Evolutionary conservation across 1,284 basidiomycete species (phyloP), one percentile per base, ranked within the genome.

Genomic region (Stygiomarasmius scandens): DNA sequence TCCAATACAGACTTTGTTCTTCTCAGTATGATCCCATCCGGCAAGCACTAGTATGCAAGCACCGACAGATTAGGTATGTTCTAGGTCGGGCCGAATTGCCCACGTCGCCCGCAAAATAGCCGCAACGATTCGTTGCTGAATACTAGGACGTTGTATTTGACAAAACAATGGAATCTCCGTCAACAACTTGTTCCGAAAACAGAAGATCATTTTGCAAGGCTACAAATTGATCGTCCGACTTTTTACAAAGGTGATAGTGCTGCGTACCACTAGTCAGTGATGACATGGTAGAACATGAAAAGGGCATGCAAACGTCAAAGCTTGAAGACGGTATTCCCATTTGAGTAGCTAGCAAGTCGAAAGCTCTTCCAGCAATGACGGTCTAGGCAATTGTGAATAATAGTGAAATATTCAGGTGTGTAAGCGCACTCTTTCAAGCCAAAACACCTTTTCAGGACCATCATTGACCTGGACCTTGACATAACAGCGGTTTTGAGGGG

Each of bases 401-500:
- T 2, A 16, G 22, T 47, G 4, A 34, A 22, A 22, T 11, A 45
- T 29, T 27, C 52, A 14, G 29, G 23, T 29, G 25, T 12, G 12
- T 32, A 32, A 48, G 51, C 68, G 45, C 54, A 87, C 89, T 82
- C 89, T 90, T 53, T 78, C 75, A 59, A 89, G 82, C 90, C 90
- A 92, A 52, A 87, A 78, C 10, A 77, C 62, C 58, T 76, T 78
- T 60, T 78, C 76, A n/a, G 63, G 63, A 49, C 66, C 65, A 56
- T 58, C 68, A 6, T 67, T 73, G 43, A 64, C 64, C 29, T 67
- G 64, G 16, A 84, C 76, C 49, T 73, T 81, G 36, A 90, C 65
- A 66, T 89, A 80, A 45, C 89, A 61, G 24, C 88, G 81, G 56
- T 88, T 75, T 38, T 81, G 77, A 23, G 82, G 61, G 24, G 82